Conservation (phyloP, 1,139 yeast genomes). For the Sugiyamaella novakii region DNA sequence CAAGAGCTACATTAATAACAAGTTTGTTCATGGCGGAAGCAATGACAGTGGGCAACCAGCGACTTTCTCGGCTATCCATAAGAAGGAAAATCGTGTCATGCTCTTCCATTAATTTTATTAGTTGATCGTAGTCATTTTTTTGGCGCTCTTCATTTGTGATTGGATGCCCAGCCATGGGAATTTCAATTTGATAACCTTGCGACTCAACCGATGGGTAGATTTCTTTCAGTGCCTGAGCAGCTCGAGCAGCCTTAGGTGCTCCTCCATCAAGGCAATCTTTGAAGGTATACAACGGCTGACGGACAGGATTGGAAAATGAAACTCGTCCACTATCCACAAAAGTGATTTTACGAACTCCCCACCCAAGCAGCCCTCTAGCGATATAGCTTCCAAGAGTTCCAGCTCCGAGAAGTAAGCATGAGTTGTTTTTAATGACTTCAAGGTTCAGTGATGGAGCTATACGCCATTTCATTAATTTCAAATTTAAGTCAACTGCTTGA, state of each 20-base stretch:
- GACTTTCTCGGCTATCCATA: conserved; percentile 91
- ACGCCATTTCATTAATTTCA: conserved; percentile 96
- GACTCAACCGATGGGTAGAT: conserved; percentile 79
- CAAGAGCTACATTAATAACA: conserved; percentile 90
- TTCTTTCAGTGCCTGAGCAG: conserved; percentile 68
- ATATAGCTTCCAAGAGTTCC: conserved; percentile 96
- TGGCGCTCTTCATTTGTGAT: conserved; percentile 57
- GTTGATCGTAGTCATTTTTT: conserved; percentile 52
- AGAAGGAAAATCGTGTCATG: conserved; percentile 80
- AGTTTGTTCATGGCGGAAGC: conserved; percentile 66
- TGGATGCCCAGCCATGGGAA: conserved; percentile 97
- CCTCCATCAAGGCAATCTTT: conserved; percentile 78
- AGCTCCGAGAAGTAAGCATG: conserved; percentile 82
- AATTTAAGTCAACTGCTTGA: conserved; percentile 87
- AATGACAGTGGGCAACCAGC: conserved; percentile 93
- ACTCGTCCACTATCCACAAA: conserved; percentile 88
- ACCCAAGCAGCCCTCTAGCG: conserved; percentile 79
- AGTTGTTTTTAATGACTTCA: conserved; percentile 59
- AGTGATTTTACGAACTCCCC: conserved; percentile 88
- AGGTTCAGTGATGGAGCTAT: conserved; percentile 79
- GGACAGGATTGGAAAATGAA: conserved; percentile 90
- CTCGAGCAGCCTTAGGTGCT: conserved; percentile 68
- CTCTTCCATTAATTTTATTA: conserved; percentile 56
- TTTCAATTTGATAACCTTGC: conserved; percentile 63
- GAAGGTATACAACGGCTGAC: conserved; percentile 84